These are phyloP conservation scores for Colletotrichum paranaense DNA, from an alignment of 2,329 filamentous ascomycete genomes.

Conservation along the genomic window DNA sequence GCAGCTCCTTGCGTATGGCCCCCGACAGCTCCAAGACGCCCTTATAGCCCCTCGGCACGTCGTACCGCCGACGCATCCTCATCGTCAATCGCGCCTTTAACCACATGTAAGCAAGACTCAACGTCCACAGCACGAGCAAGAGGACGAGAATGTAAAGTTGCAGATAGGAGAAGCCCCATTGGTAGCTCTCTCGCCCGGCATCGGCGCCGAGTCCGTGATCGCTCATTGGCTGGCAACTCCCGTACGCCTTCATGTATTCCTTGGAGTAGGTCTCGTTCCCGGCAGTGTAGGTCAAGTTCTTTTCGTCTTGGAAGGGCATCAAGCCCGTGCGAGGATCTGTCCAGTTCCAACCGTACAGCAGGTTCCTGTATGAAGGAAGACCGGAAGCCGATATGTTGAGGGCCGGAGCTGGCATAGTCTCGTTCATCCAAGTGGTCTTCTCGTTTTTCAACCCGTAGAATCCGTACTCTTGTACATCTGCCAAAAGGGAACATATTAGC, in stretches of 20 bases:
- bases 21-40: conserved; percentile 29
- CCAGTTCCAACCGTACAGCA: conserved; percentile 3
- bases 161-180: conserved; percentile 43
- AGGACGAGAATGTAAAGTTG: conserved; percentile 37
- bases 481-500: neutral
- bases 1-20: conserved; percentile 29
- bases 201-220: neutral
- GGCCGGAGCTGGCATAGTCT: conserved; percentile 17
- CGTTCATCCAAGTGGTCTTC: conserved; percentile 28
- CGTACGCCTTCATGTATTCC: conserved; percentile 32
- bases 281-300: neutral
- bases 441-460: conserved; percentile 34
- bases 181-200: conserved; percentile 33
- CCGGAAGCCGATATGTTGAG: conserved; percentile 35
- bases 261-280: conserved; percentile 36
- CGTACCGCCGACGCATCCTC: neutral
- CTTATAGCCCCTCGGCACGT: conserved; percentile 24
- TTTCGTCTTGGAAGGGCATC: neutral
- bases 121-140: conserved; percentile 36
- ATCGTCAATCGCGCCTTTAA: conserved; percentile 33
- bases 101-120: conserved; percentile 38
- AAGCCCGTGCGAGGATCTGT: conserved; percentile 19
- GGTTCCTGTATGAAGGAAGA: neutral
- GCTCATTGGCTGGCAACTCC: conserved; percentile 38
- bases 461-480: conserved; percentile 35